Evolutionary conservation across 805 yeast genomes (phyloP), one percentile per base, ranked within the genome.

Genomic region (Candida nitratophila): DNA sequence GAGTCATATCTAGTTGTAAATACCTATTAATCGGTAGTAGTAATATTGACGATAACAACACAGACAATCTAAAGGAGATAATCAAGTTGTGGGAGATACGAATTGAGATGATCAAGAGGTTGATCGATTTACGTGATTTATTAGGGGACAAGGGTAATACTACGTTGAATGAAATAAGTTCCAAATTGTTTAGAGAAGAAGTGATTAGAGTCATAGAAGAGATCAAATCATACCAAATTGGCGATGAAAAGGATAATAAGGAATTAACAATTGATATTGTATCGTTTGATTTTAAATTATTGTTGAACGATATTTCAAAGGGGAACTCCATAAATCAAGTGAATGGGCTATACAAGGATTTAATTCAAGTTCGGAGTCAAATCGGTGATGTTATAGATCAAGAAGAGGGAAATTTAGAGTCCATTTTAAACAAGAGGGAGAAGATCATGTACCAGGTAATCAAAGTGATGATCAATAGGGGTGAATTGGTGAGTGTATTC

Each of bases 61-160:
- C n/a, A n/a, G n/a, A n/a, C n/a, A n/a, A n/a, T n/a, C n/a, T n/a
- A n/a, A n/a, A 39, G 3, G 77, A 69, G 42, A 64, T 70, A 36
- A 73, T 67, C 53, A 65, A 70, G 52, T 66, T 73, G 43, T 74
- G 74, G 59, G 78, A 61, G 40, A 45, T 58, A 8, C 36, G 68
- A 19, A 37, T 63, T 12, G 48, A 54, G 32, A 19, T 19, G n/a
- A 16, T 38, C 4, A 42, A 50, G 19, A 42, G 60, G 17, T 27
- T 12, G 9, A 47, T 49, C 10, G 47, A 41, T 6, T 15, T 31
- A 15, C 7, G 14, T 8, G 17, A 31, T 7, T 24, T 24, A 31
- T 12, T 6, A 12, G 33, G 7, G 15, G 17, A n/a, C n/a, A n/a
- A n/a, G 5, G 33, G 17, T n/a, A n/a, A n/a, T 15, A 31, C 7